Evolutionary conservation across 1,139 yeast genomes (phyloP), one percentile per base, ranked within the genome.

Genomic region (Candida frijolesensis): DNA sequence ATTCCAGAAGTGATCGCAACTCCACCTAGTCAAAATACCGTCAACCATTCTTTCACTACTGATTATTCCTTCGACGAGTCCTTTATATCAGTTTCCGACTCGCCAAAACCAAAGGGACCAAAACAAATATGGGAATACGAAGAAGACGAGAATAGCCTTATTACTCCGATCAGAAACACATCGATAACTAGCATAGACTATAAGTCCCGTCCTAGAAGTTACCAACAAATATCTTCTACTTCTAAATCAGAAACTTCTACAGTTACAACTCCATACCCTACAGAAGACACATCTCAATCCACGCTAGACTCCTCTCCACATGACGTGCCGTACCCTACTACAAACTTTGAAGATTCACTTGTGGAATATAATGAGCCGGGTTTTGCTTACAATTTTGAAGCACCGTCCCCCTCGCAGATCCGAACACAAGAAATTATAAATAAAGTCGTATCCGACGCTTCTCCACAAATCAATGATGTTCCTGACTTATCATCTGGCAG

Each of bases 91-190:
- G 49, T 57, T 25, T 6, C 22, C 4, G 71, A 64, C 5, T 70
- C 76, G 39, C 76, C 78, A 7, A 67, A 65, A 47, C 80, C 77
- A 2, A 74, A 65, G 67, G 80, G 80, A 0, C 80, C 80, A 1
- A 70, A 67, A 54, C 71, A 67, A 48, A 59, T 76, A 16, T 74
- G 76, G 10, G 76, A 70, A 9, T 72, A 72, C 46, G 68, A 63
- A 33, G 51, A 51, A 6, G 46, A 35, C n/a, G 33, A 33, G 7
- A 10, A 18, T 12, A n/a, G 16, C n/a, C 42, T 22, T 6, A 16
- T 5, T 7, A 29, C 19, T 12, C 34, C 19, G 8, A 16, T 27
- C 14, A 40, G 43, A 40, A 27, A 42, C 34, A 22, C 34, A 12
- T 35, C 41, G 4, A n/a, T 43, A 14, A 35, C 22, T 25, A 43